Conservation (phyloP, 805 yeast genomes). For the Wilhelminamyces savonicus region DNA sequence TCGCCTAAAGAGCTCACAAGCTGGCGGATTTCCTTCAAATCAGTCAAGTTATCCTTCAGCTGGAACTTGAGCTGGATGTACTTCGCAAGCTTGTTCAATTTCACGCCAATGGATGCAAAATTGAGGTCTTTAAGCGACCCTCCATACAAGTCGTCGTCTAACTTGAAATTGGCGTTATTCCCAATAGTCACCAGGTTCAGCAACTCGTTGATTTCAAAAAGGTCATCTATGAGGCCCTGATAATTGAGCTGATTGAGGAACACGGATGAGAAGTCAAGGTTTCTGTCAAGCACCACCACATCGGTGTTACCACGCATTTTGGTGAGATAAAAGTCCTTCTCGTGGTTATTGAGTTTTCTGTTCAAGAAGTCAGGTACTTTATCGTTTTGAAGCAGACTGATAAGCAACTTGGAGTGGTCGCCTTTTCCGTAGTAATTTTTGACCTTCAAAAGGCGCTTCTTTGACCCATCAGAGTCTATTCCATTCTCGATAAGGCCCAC, state of each 20-base stretch:
- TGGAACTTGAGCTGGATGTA: constrained; percentile 58
- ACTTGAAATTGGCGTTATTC: constrained; percentile 9
- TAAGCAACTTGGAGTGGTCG: constrained; percentile 42
- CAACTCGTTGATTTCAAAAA: constrained; percentile 42
- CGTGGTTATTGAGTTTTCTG: constrained; percentile 27
- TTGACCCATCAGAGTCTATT: constrained; percentile 8
- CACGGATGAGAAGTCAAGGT: constrained; percentile 67
- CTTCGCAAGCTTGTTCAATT: constrained; percentile 65
- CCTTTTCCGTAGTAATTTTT: constrained; percentile 61
- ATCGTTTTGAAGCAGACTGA: constrained; percentile 31
- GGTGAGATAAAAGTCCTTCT: constrained; percentile 27
- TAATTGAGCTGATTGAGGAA: constrained; percentile 74
- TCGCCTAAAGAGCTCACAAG: constrained; percentile 67
- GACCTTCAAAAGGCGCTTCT: constrained; percentile 35
- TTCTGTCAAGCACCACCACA: constrained; percentile 72
- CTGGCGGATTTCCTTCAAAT: constrained; percentile 48
- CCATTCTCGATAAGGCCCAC: constrained; percentile 39
- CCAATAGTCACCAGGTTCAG: constrained; percentile 2
- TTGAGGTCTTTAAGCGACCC: constrained; percentile 59
- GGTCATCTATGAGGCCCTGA: constrained; percentile 74
- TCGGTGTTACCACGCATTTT: constrained; percentile 52
- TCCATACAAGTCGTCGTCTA: constrained; percentile 44
- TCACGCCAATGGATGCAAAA: constrained; percentile 74
- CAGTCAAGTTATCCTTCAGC: constrained; percentile 14
- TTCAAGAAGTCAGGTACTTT: constrained; percentile 30